Evolutionary conservation across 1,139 yeast species (phyloP), one percentile per base, ranked within the genome.

Genomic region (Debaryomyces robertsiae): DNA sequence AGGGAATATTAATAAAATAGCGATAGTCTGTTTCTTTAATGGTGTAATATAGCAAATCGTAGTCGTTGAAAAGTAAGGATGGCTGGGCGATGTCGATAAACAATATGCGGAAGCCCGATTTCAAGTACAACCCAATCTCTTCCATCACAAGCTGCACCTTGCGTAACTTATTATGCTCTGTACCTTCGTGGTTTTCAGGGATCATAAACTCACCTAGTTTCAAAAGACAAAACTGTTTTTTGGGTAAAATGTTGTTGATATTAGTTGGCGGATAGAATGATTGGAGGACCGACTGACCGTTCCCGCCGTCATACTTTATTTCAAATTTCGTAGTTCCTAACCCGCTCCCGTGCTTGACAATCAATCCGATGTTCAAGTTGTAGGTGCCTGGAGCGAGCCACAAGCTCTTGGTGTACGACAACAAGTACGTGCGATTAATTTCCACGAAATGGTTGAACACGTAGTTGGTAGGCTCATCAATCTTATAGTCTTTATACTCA

Each of bases 281-380:
- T 40, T 72, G 65, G 7, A 62, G 47, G 2, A 53, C 47, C 13
- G 50, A 44, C 11, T 55, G 47, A 5, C 57, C 60, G 15, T 48
- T 40, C 23, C 48, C 60, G 32, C 59, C 54, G 44, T 46, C 56
- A 48, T 52, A 67, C 41, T 48, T 60, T 3, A 81, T 60, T 47
- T 72, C 79, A 52, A 81, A 79, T 48, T 74, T 73, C 11, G 82
- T 77, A 7, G 84, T 79, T 1, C 84, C 84, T 19, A 81, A 56
- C 0, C 86, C 86, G 46, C 70, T 66, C 0, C 81, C 79, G 37
- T 67, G 69, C 37, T 75, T 74, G n/a, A 79, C 63, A 3, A 77
- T 73, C 14, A 81, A 52, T 0, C 81, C 84, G 35, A 81, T 66
- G 46, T 72, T 71, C 15, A 73, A 58, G 45, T 77, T 77, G 53